Conservation (phyloP, 2,329 filamentous ascomycete genomes). For the Phialophora chinensis region DNA sequence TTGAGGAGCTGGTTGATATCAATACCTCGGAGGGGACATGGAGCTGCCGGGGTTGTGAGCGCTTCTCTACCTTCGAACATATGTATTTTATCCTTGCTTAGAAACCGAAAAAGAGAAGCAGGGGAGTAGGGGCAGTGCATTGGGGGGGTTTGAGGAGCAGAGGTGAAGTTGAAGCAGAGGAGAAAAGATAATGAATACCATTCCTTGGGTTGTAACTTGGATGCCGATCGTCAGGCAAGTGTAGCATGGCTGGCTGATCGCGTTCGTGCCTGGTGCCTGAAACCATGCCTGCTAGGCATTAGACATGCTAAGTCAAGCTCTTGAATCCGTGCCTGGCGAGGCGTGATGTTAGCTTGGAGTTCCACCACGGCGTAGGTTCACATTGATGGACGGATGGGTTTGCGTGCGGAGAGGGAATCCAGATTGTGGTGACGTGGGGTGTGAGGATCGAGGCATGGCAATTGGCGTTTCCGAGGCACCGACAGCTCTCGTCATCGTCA, state of each 20-base stretch:
- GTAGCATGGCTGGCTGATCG: background rate
- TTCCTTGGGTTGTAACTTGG: slow-evolving; percentile 5
- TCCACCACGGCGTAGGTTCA: background rate
- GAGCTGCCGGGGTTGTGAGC: slow-evolving; percentile 26
- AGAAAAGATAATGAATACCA: slow-evolving; percentile 8
- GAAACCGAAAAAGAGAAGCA: slow-evolving; percentile 23
- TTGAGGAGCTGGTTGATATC: slow-evolving; percentile 15
- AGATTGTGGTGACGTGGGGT: slow-evolving; percentile 2
- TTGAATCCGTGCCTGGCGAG: no score
- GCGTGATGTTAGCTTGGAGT: background rate
- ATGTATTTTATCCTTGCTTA: slow-evolving; percentile 35
- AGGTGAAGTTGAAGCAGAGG: background rate
- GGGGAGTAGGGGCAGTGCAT: background rate
- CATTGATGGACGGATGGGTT: background rate
- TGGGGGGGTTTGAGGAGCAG: background rate
- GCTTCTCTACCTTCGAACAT: slow-evolving; percentile 27
- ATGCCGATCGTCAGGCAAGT: background rate
- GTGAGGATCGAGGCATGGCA: background rate
- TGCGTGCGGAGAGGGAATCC: background rate
- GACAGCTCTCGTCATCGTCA: background rate
- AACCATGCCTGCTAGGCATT: slow-evolving; percentile 4
- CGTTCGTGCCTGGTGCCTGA: slow-evolving; percentile 16
- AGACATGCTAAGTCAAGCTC: background rate
- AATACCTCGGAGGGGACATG: slow-evolving; percentile 21
- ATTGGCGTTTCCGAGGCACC: background rate